These are phyloP conservation scores for Synchytrium microbalum DNA, from an alignment of 371 early-diverging fungal species.

Conservation along the genomic window DNA sequence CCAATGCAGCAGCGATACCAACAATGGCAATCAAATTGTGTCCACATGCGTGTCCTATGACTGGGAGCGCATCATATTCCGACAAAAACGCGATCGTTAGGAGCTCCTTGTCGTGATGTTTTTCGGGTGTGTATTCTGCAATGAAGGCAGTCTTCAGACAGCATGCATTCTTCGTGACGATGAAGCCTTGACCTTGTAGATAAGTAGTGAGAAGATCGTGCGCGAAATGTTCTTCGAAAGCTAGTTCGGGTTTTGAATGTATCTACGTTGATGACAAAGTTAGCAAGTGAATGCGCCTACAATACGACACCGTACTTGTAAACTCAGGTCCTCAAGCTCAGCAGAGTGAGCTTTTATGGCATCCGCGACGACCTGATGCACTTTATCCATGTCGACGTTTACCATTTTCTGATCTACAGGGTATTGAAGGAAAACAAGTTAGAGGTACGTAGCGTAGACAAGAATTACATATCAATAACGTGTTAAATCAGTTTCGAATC, in stretches of 20 bases:
- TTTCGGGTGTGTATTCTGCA: conserved; percentile 17
- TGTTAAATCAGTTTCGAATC: too few relatives aligned
- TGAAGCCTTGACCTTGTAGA: conserved; percentile 20
- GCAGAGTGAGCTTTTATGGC: not conserved
- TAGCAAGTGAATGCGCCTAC: too few relatives aligned
- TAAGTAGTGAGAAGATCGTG: conserved; percentile 19
- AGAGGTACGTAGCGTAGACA: too few relatives aligned
- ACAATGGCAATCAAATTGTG: conserved; percentile 30
- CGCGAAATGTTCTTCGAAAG: conserved; percentile 18
- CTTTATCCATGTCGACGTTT: too few relatives aligned
- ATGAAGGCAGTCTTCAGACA: conserved; percentile 22
- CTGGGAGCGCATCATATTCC: conserved; percentile 30
- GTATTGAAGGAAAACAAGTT: too few relatives aligned
- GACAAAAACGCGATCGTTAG: conserved; percentile 18
- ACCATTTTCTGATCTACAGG: too few relatives aligned
- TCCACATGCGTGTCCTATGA: conserved; percentile 14
- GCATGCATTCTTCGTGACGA: conserved; percentile 15
- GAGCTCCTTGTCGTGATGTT: not conserved
- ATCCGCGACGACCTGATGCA: not conserved
- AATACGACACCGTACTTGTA: not conserved
- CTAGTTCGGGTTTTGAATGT: conserved; percentile 25
- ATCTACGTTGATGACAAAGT: conserved; percentile 14
- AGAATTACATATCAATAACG: too few relatives aligned
- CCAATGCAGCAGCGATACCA: conserved; percentile 23
- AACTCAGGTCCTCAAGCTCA: not conserved